Conservation (phyloP, 257 asterid species). For the Petunia secreta region DNA sequence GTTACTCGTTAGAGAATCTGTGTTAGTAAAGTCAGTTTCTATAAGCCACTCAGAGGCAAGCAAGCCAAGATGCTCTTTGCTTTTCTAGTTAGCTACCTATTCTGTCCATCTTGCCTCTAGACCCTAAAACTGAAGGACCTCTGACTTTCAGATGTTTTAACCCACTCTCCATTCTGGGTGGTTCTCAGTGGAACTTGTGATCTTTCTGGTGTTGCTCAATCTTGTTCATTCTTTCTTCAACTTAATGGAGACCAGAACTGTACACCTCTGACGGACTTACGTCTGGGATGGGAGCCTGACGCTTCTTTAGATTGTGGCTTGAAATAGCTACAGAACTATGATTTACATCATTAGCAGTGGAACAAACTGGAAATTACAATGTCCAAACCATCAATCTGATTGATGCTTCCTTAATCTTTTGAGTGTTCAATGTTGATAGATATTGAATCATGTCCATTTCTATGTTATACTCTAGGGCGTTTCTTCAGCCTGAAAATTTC, state of each 20-base stretch:
- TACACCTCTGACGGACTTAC: constrained; percentile 42
- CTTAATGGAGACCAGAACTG: constrained; percentile 61
- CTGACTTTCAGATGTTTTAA: constrained; percentile 71
- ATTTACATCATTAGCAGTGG: constrained; percentile 33
- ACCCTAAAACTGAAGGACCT: constrained; percentile 70
- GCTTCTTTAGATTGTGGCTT: constrained; percentile 39
- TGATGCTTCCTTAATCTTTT: constrained; percentile 72
- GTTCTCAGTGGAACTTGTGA: constrained; percentile 42
- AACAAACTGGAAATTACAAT: constrained; percentile 39
- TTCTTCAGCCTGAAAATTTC: constrained; percentile 89
- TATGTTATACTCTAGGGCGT: constrained; percentile 64
- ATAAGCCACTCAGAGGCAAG: constrained; percentile 33
- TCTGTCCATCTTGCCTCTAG: constrained; percentile 44
- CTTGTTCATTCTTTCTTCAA: constrained; percentile 55
- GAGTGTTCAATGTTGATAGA: constrained; percentile 48
- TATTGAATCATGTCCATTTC: constrained; percentile 41
- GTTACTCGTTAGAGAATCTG: constrained; percentile 48
- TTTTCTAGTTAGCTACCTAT: constrained; percentile 29
- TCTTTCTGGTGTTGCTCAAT: constrained; percentile 33
- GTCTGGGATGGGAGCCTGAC: constrained; percentile 36
- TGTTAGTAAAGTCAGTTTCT: constrained; percentile 60
- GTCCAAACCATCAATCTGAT: constrained; percentile 45
- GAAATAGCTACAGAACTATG: constrained; percentile 30
- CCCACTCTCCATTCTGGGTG: constrained; percentile 49
- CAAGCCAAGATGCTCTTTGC: constrained; percentile 22